Base-by-base conservation (phyloP, 1,139 yeast species). In the Williopsis jadinii region DNA sequence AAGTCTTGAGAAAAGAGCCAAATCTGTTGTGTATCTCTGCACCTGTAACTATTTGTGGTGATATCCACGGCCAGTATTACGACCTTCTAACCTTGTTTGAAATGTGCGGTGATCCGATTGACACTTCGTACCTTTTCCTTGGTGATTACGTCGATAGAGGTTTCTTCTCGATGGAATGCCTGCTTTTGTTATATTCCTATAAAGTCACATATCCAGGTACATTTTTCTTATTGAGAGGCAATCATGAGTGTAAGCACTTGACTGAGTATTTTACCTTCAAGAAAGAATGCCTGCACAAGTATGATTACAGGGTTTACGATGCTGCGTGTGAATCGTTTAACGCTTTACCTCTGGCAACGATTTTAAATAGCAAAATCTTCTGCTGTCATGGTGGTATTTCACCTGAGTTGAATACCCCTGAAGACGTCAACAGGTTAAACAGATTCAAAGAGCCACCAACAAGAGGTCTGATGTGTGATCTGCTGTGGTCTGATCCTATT, bases 71-170 rank as follows among this genome's bases (percentile, higher is more conserved):
- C 9, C 98, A 92, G 61, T 87, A 78, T 62, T 92, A 77, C 59
- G 98, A 92, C 62, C 70, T 92, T 53, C 74, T 90, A 78, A 90
- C 90, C 62, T 66, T 92, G 39, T 86, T 92, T 60, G 97, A 92
- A 59, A 95, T 90, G 24, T 96, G 97, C 32, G 98, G 97, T 2
- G 82, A 83, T 58, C 97, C 97, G 3, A 72, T 70, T 12, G 66
- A 60, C 30, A 84, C 95, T 1, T 74, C 85, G 11, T 92, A 88
- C 60, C 67, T 92, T 45, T 92, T 92, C 55, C 65, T 92, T 47
- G 98, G 98, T 13, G 98, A 92, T 63, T 92, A 92, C 57, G 98
- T 92, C 30, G 98, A 92, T 63, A 72, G 98, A 51, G 98, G 98
- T 4, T 80, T 87, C 34, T 90, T 85, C 57, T 85, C 97, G 12